Evolutionary conservation across 768 basidiomycete genomes (phyloP), one percentile per base, ranked within the genome.

Genomic region (Tulasnella sp.): DNA sequence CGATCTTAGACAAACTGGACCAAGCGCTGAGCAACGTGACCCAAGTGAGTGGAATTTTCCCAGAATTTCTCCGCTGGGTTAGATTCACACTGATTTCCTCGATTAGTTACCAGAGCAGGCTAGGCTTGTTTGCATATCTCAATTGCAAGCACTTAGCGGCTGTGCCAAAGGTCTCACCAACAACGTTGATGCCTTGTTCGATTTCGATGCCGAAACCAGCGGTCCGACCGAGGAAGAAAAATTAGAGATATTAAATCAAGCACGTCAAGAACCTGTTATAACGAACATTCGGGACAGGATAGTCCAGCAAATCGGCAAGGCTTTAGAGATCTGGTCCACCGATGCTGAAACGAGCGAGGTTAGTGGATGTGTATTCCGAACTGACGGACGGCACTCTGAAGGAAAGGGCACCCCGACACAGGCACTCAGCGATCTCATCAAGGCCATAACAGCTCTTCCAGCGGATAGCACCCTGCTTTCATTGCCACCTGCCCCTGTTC

Each of bases 141-240:
- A 90, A 53, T 72, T 93, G 1, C 81, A 85, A 57, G 83, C 81
- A 0, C 69, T 96, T 12, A 75, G 87, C 0, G 92, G 89, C 8
- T 77, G 91, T 24, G 85, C 88, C 1, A 84, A 83, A 54, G 92
- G 92, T 3, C 72, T 96, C 5, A 88, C 92, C 0, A 76, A 83
- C 12, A 76, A 76, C 0, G 73, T 73, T 4, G 91, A 92, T 58
- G 74, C 78, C 25, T 62, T 82, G 40, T 68, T 73, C 34, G 73
- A 78, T 27, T 69, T 79, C 10, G 78, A 79, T 45, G 75, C n/a
- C n/a, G 40, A 40, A 29, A 29, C 33, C 24, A 42, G 22, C 19
- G 44, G 29, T 20, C 22, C n/a, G n/a, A n/a, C 20, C 13, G 40
- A 42, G 20, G 49, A 51, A n/a, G 75, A 70, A 19, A 69, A 70